These are phyloP conservation scores for Aaosphaeria pasadenensis DNA, from an alignment of 2,329 filamentous ascomycete species.

Conservation along the genomic window DNA sequence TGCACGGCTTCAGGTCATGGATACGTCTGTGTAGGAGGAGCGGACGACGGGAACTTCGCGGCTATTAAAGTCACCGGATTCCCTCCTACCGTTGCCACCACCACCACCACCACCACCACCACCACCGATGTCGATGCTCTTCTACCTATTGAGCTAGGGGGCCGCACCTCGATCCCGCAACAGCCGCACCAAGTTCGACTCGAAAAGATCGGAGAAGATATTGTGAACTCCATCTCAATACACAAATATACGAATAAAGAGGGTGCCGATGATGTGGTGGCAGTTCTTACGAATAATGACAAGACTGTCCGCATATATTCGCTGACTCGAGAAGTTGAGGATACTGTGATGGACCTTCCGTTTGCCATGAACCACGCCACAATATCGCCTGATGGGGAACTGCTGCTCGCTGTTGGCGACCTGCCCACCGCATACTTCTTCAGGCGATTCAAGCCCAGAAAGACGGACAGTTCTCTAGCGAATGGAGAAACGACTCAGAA, in stretches of 20 bases:
- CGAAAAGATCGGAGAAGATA: conserved; percentile 60
- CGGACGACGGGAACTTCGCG: conserved; percentile 80
- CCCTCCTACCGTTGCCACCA: conserved; percentile 32
- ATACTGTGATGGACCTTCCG: conserved; percentile 71
- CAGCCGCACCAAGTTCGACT: conserved; percentile 46
- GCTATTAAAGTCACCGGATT: conserved; percentile 63
- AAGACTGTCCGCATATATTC: conserved; percentile 82
- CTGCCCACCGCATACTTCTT: conserved; percentile 86
- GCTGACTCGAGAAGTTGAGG: conserved; percentile 63
- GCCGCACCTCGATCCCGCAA: conserved; percentile 20
- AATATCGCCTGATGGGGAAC: conserved; percentile 82
- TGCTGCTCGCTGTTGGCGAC: conserved; percentile 83
- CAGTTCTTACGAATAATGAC: conserved; percentile 85
- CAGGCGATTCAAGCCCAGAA: conserved; percentile 46
- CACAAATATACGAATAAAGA: conserved; percentile 49
- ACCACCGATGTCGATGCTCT: conserved; percentile 54
- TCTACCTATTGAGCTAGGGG: conserved; percentile 51
- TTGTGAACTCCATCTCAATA: conserved; percentile 66
- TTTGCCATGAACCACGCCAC: conserved; percentile 90
- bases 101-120: conserved; percentile 3
- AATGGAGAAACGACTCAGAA: conserved; percentile 18
- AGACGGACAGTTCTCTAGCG: conserved; percentile 20
- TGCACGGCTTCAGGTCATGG: conserved; percentile 84
- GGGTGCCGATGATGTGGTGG: conserved; percentile 60
- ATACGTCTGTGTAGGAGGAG: conserved; percentile 86